Evolutionary conservation across 805 yeast genomes (phyloP), one percentile per base, ranked within the genome.

Genomic region (Debaryomyces maramus): DNA sequence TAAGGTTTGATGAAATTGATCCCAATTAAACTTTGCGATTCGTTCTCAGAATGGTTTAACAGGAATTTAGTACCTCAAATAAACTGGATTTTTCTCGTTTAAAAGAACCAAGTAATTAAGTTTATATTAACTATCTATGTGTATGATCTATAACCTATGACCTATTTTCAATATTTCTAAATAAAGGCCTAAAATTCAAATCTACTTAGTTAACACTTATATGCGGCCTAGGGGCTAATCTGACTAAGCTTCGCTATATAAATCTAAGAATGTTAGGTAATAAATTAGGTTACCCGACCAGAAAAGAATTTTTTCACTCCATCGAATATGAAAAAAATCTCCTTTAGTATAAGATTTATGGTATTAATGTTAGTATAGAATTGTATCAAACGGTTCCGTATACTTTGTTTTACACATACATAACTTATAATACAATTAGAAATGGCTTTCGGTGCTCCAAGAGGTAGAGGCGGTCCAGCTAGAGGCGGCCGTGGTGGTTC

Each of bases 401-500:
- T 18, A 13, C 21, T 19, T 18, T n/a, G 35, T 32, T 32, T 32
- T 23, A 34, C 18, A 7, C n/a, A 10, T 19, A 29, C 40, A 11
- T 11, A 23, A 8, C 28, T 16, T 15, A 15, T 17, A 30, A 41
- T 21, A 19, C 24, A 35, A 35, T 23, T 28, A 18, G 59, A 40
- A 73, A 87, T 88, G 95, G 88, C 91, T 63, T 83, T 83, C 53
- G 67, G 67, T 63, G 80, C 83, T 69, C 80, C 86, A 54, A 75
- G 86, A 70, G 84, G 87, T 54, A 58, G 72, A 53, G 76, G 71
- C 33, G 73, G 79, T 47, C 15, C 11, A 3, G 13, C 15, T n/a
- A 60, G 60, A 52, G 55, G 65, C 27, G 70, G 73, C 33, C 53
- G 69, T 44, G 71, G 81, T 56, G 72, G 78, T 34, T 65, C 72